These are phyloP conservation scores for Talaromyces sp. DNA, from an alignment of 2,329 filamentous ascomycete species.

Conservation along the genomic window DNA sequence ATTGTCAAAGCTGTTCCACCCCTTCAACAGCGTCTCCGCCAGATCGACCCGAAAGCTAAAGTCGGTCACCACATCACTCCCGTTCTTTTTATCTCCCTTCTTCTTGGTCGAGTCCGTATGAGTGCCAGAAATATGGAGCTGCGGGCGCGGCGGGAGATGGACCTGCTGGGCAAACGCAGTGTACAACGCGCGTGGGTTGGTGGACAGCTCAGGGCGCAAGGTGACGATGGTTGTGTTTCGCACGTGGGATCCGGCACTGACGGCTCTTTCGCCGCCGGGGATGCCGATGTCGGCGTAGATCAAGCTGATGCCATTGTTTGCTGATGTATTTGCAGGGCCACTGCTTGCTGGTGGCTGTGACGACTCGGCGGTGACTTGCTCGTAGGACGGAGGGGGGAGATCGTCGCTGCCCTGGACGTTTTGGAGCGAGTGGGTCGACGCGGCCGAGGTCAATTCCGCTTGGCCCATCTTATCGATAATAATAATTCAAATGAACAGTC, in stretches of 20 bases:
- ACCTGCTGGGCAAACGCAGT: slow-evolving; percentile 43
- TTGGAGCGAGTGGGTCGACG: slow-evolving; percentile 8
- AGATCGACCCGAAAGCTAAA: slow-evolving; percentile 27
- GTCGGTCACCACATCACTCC: slow-evolving; percentile 21
- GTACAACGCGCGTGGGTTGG: slow-evolving; percentile 41
- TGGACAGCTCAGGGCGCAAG: slow-evolving; percentile 44
- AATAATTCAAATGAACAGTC: neutral
- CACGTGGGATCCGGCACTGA: neutral
- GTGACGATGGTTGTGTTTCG: slow-evolving; percentile 14
- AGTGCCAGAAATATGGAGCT: slow-evolving; percentile 49
- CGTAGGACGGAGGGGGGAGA: slow-evolving; percentile 5
- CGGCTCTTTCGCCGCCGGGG: neutral
- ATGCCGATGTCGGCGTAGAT: slow-evolving; percentile 5
- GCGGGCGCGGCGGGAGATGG: slow-evolving; percentile 48
- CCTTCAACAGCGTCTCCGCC: slow-evolving; percentile 15
- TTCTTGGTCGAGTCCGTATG: slow-evolving; percentile 41
- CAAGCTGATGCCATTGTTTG: neutral
- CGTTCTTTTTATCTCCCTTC: slow-evolving; percentile 18
- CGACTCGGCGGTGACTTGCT: slow-evolving; percentile 1
- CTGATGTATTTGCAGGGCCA: neutral
- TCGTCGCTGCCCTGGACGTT: neutral
- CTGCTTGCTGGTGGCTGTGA: neutral
- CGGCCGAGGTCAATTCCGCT: neutral
- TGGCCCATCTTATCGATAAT: neutral
- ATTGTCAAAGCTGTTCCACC: slow-evolving; percentile 1